Percentiles rank a stretch among this genome's conserved stretches.
Evolutionary conservation across 1,284 basidiomycete genomes (phyloP).

Genomic region (Amylostereum chailletii): DNA sequence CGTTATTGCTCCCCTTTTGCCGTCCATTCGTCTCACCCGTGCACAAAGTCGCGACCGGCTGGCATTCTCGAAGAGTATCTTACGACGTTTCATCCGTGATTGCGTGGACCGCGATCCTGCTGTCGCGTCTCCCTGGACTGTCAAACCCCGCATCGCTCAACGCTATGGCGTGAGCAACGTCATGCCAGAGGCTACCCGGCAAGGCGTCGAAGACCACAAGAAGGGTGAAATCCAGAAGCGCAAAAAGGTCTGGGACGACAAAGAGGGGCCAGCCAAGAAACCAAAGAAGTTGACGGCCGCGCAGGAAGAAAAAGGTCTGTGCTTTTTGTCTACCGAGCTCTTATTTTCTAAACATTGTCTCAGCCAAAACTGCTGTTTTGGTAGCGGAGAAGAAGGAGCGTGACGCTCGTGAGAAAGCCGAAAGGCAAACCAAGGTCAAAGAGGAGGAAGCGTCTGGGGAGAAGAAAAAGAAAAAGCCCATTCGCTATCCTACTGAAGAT

Average conservation of each 20-base stretch:
- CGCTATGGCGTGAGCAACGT: slow-evolving; percentile 78
- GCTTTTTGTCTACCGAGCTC: slow-evolving; percentile 1
- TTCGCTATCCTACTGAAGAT: slow-evolving; percentile 83
- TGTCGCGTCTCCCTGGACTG: slow-evolving; percentile 91
- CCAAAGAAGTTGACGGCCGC: slow-evolving; percentile 67
- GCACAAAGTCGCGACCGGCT: slow-evolving; percentile 78
- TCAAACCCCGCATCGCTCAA: slow-evolving; percentile 77
- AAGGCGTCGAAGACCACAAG: slow-evolving; percentile 71
- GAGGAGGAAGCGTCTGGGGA: slow-evolving; percentile 66
- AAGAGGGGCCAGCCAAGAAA: slow-evolving; percentile 74
- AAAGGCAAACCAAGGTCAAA: slow-evolving; percentile 56
- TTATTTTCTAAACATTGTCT: slow-evolving; percentile 7
- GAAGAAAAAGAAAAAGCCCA: slow-evolving; percentile 82
- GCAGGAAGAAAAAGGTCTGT: slow-evolving; percentile 64
- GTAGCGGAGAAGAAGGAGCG: slow-evolving; percentile 58
- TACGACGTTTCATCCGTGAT: slow-evolving; percentile 92
- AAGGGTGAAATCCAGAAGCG: slow-evolving; percentile 85
- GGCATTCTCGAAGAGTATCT: slow-evolving; percentile 92
- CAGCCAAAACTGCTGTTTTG: slow-evolving; percentile 28
- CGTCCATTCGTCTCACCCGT: slow-evolving; percentile 2
- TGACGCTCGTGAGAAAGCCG: slow-evolving; percentile 60
- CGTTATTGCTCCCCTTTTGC: background rate
- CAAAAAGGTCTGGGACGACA: slow-evolving; percentile 82
- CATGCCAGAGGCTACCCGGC: slow-evolving; percentile 80
- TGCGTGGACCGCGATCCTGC: slow-evolving; percentile 87